Conservation (phyloP, 2,329 filamentous ascomycete genomes). For the Clonostachys byssicola region DNA sequence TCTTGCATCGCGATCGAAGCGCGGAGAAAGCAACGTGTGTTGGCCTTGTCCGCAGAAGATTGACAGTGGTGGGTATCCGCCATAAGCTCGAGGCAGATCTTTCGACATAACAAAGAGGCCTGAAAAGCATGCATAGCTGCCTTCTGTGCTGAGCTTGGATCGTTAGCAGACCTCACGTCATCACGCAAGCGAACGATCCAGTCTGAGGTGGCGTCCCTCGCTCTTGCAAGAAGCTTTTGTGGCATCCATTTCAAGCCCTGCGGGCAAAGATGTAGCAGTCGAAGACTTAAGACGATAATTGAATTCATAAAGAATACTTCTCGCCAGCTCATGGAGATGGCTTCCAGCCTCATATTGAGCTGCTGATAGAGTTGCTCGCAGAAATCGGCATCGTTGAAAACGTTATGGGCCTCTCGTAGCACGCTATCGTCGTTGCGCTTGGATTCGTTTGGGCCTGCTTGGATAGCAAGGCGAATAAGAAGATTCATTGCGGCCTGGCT, state of each 20-base stretch:
- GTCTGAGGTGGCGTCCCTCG: conserved; percentile 32
- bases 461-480: conserved; percentile 44
- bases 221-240: conserved; percentile 27
- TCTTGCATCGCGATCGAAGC: conserved; percentile 18
- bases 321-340: conserved; percentile 51
- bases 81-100: conserved; percentile 19
- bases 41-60: no score
- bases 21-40: conserved; percentile 9
- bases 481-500: conserved; percentile 42
- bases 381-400: conserved; percentile 46
- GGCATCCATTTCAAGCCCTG: conserved; percentile 9
- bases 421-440: conserved; percentile 9
- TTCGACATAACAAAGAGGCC: conserved; percentile 51
- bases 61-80: no score
- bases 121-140: conserved; percentile 37
- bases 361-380: conserved; percentile 41
- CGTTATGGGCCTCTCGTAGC: conserved; percentile 39
- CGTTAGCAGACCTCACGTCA: conserved; percentile 32
- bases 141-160: conserved; percentile 27
- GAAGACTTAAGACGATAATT: conserved; percentile 44
- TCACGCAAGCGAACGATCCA: conserved; percentile 46
- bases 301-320: conserved; percentile 55
- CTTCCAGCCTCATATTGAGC: conserved; percentile 32
- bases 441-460: conserved; percentile 44
- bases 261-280: conserved; percentile 17